Evolutionary conservation across 2,329 filamentous ascomycete genomes (phyloP).

Genomic region (Fusarium floridanum): DNA sequence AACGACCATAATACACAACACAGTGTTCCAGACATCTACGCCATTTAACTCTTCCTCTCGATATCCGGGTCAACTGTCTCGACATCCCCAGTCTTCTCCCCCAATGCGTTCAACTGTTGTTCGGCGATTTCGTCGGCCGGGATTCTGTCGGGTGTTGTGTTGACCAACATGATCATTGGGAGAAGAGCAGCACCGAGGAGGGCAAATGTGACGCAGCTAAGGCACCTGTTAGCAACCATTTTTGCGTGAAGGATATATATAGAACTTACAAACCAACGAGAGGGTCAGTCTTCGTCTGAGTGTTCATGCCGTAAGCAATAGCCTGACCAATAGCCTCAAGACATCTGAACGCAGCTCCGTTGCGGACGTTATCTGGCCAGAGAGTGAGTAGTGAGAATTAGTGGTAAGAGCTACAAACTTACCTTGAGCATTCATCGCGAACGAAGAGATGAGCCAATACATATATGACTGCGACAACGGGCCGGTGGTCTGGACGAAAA

Average conservation of each 20-base stretch:
- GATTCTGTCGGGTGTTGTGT: conserved; percentile 55
- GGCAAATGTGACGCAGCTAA: conserved; percentile 55
- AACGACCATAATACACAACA: neutral
- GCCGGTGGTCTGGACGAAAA: conserved; percentile 57
- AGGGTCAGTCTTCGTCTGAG: conserved; percentile 53
- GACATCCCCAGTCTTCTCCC: neutral
- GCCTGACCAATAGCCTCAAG: conserved; percentile 57
- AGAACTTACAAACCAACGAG: conserved; percentile 55
- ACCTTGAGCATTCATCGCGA: conserved; percentile 38
- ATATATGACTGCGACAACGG: conserved; percentile 59
- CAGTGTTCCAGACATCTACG: neutral
- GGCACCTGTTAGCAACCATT: neutral
- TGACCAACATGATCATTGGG: conserved; percentile 56
- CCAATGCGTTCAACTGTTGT: conserved; percentile 46
- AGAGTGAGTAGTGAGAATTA: no score
- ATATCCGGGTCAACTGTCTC: neutral
- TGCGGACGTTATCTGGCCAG: conserved; percentile 53
- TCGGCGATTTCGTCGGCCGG: conserved; percentile 55
- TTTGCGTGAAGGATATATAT: neutral
- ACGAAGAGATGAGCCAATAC: conserved; percentile 59
- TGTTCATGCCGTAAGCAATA: conserved; percentile 58
- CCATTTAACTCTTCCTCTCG: neutral
- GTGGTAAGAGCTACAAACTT: neutral
- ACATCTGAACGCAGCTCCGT: conserved; percentile 56
- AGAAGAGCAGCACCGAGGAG: conserved; percentile 52